Conservation (phyloP, 306 rosid species). For the Lotus japonicus region DNA sequence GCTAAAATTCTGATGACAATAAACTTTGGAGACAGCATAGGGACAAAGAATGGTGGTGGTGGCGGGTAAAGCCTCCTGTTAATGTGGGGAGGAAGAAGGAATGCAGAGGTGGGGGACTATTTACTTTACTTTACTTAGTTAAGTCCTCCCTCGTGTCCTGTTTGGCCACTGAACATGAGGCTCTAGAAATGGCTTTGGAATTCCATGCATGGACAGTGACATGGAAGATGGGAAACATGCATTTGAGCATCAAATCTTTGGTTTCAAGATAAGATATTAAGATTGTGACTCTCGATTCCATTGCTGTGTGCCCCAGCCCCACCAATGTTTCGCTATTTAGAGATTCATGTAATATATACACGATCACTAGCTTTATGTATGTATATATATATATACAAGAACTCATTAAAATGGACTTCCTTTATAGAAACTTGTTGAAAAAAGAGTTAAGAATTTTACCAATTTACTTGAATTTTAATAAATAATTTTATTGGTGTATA, state of each 20-base stretch:
- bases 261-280: conserved; percentile 20
- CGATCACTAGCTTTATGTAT: too few species aligned
- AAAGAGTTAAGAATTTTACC: too few species aligned
- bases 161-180: neutral
- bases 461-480: too few species aligned
- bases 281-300: conserved; percentile 28
- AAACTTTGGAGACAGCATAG: neutral
- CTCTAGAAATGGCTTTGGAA: neutral
- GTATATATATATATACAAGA: too few species aligned
- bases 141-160: neutral
- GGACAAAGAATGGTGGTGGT: conserved; percentile 17
- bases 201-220: conserved; percentile 22
- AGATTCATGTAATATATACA: neutral
- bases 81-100: conserved; percentile 9
- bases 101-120: conserved; percentile 13
- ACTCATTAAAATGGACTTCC: too few species aligned
- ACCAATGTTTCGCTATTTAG: neutral
- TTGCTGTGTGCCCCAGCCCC: neutral
- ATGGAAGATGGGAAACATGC: conserved; percentile 3
- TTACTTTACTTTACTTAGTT: neutral
- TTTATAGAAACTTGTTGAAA: too few species aligned
- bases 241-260: conserved; percentile 8
- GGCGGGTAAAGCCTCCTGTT: conserved; percentile 10
- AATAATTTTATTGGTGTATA: too few species aligned
- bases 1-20: neutral